Evolutionary conservation across 1,284 basidiomycete genomes (phyloP), one percentile per base, ranked within the genome.

Genomic region (Malassezia psittaci): DNA sequence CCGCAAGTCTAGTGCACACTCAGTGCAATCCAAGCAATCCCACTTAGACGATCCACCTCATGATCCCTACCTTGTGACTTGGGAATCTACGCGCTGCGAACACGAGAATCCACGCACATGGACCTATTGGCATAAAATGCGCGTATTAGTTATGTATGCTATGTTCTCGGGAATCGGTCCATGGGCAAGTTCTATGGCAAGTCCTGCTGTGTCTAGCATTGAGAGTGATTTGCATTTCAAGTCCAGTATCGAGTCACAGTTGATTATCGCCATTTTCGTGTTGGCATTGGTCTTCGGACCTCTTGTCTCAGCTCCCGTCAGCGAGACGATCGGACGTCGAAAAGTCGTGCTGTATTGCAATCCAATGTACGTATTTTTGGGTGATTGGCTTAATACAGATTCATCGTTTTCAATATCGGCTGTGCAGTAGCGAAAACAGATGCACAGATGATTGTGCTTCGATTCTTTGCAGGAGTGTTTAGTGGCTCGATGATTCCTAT

Each of bases 61-160:
- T 13, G 42, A 51, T 19, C 60, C 67, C 3, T 62, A 66, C 38
- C 35, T 67, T 7, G 80, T 85, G 12, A 79, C 82, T 47, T 85
- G 83, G 82, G 81, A 84, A 48, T 81, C 81, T 0, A 80, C 80
- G 0, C 74, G 82, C 45, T 83, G 85, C 72, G 35, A 45, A 13
- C 81, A 80, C 2, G 71, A 72, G 16, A 85, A 86, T 69, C 84
- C 84, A 0, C 81, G 81, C 68, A 85, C 85, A 72, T 86, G 85
- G 85, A 65, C 77, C 0, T 79, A 77, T 57, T 38, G 48, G 29
- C 74, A 74, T 40, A 78, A 79, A 56, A 85, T 84, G 78, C 83
- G 83, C 81, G 81, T 83, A 0, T 83, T 82, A 34, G 44, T 41
- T 0, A 51, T 70, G 16, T 69, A 68, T 3, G 64, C 63, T 3